phyloP scores from a whole-genome alignment of 208 protist genomes.

The Wallacemonas sp. region DNA sequence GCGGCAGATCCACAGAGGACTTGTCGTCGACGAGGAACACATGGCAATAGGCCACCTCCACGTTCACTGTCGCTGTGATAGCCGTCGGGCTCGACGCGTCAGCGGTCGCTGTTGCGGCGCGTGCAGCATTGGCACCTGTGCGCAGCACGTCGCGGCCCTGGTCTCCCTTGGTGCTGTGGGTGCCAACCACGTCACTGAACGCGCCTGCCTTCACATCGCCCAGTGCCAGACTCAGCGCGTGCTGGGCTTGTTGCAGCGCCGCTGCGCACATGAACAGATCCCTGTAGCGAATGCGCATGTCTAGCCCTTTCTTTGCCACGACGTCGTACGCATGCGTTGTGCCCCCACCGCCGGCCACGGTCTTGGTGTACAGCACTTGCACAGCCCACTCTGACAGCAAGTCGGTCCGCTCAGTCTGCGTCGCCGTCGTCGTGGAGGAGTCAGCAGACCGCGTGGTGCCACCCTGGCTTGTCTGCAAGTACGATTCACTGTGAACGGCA shows the following conservation, averaged over 20 bases:
- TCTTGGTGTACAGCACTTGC: conserved; percentile 12
- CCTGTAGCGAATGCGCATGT: conserved; percentile 47
- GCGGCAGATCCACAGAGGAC: conserved; percentile 26
- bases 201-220: conserved; percentile 34
- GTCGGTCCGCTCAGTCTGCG: conserved; percentile 15
- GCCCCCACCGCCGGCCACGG: background rate
- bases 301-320: conserved; percentile 28
- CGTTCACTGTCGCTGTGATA: background rate
- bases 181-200: conserved; percentile 21
- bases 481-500: conserved; percentile 18
- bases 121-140: background rate
- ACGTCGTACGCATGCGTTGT: conserved; percentile 15
- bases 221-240: conserved; percentile 20
- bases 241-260: conserved; percentile 28
- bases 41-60: background rate
- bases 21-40: conserved; percentile 48
- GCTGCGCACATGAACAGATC: conserved; percentile 41
- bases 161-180: background rate
- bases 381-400: conserved; percentile 29
- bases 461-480: background rate
- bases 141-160: conserved; percentile 6
- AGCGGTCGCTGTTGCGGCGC: background rate
- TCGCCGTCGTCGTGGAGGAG: background rate
- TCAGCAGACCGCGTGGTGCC: background rate
- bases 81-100: background rate